Conservation (phyloP, 75 land plant genomes). For the Sequoia sempervirens region DNA sequence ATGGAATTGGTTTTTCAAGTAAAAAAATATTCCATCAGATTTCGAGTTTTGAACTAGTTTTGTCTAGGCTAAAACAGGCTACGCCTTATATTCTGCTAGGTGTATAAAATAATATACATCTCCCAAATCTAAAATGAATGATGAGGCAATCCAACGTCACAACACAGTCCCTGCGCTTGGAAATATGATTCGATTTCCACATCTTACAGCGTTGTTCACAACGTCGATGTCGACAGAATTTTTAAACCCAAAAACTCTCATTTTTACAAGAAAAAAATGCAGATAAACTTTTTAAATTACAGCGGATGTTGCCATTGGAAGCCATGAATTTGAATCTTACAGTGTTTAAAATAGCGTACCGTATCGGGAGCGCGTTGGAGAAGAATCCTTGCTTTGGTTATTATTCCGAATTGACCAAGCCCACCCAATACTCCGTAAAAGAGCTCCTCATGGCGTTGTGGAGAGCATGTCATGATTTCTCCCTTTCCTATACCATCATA, state of each 20-base stretch:
- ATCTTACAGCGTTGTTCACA: no score
- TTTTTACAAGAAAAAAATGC: no score
- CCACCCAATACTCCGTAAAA: conserved; percentile 70
- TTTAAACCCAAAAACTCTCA: no score
- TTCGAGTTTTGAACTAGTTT: no score
- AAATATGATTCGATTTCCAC: no score
- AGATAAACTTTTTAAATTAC: not conserved
- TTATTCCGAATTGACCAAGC: conserved; percentile 69
- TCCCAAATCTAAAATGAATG: no score
- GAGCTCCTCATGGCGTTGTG: conserved; percentile 29
- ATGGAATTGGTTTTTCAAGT: not conserved
- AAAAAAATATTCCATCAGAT: not conserved
- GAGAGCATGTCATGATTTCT: conserved; percentile 44
- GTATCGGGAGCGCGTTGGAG: conserved; percentile 44
- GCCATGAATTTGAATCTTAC: not conserved
- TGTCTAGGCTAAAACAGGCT: no score
- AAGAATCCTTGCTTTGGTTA: conserved; percentile 63
- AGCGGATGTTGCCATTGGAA: not conserved
- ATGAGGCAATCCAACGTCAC: no score
- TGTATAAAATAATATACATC: no score
- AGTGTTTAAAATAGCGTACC: conserved; percentile 17
- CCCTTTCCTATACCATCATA: conserved; percentile 45
- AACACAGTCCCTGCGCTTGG: no score
- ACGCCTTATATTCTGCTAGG: no score
- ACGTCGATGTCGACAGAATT: no score